These are phyloP conservation scores for Colletotrichum spaethianum DNA, from an alignment of 2,329 filamentous ascomycete species.

Conservation along the genomic window DNA sequence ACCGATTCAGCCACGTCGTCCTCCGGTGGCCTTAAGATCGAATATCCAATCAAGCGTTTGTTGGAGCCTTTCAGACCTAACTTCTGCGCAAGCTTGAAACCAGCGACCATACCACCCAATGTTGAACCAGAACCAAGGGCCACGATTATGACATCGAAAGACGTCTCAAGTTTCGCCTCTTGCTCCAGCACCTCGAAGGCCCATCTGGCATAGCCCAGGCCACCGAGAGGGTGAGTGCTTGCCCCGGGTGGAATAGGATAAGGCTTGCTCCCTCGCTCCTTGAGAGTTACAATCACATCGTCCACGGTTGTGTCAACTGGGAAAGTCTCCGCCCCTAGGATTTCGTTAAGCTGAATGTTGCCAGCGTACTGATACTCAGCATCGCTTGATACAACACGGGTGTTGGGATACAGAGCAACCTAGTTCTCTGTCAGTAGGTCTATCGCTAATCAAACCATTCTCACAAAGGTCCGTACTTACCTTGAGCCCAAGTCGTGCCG, in stretches of 20 bases:
- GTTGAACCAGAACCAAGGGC: conserved; percentile 77
- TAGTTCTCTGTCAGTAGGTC: not conserved
- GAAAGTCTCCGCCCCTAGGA: conserved; percentile 42
- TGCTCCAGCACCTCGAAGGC: conserved; percentile 74
- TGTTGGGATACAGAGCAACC: conserved; percentile 27
- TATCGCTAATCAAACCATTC: not conserved
- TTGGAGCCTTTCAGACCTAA: conserved; percentile 41
- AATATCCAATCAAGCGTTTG: conserved; percentile 33
- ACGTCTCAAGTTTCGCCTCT: conserved; percentile 67
- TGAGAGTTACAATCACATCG: not conserved
- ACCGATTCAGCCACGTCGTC: conserved; percentile 4
- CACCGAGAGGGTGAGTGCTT: conserved; percentile 74
- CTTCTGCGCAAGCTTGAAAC: conserved; percentile 71
- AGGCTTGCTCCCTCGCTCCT: conserved; percentile 64
- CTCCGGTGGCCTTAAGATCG: not conserved
- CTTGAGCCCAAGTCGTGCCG: conserved; percentile 48
- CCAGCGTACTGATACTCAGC: conserved; percentile 37
- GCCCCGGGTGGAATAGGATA: conserved; percentile 77
- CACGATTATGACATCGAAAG: conserved; percentile 73
- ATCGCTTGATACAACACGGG: not conserved
- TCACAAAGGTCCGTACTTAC: not conserved
- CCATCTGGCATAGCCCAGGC: conserved; percentile 76
- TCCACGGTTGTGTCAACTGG: conserved; percentile 22
- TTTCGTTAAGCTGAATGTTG: conserved; percentile 43
- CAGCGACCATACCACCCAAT: conserved; percentile 76